A percentile compares a stretch with the other conserved stretches of the same genome.
Evolutionary conservation across 768 basidiomycete genomes (phyloP).

Genomic region (Tylopilus subfusipes): DNA sequence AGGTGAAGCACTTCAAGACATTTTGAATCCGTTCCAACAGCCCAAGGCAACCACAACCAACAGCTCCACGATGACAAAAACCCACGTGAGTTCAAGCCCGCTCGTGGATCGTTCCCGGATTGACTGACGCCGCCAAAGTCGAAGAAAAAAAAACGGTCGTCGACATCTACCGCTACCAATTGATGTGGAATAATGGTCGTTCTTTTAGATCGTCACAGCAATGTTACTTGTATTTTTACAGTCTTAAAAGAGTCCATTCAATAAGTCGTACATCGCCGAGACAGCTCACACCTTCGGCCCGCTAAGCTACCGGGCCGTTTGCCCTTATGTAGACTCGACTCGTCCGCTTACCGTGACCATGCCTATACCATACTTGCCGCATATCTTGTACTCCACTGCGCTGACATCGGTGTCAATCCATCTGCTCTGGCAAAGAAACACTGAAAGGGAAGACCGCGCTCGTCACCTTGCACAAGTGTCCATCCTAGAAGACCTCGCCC

Average conservation of each 20-base stretch:
- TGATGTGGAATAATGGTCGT: constrained; percentile 3
- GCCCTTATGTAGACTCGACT: neutral
- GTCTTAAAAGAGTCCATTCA: neutral
- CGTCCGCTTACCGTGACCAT: constrained; percentile 7
- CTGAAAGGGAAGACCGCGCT: constrained; percentile 50
- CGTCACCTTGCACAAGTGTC: constrained; percentile 55
- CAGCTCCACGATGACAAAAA: constrained; percentile 12
- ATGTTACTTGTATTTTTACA: neutral
- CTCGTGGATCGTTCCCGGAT: neutral
- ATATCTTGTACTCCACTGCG: constrained; percentile 61
- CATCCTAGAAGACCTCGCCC: constrained; percentile 57
- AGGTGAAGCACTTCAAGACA: constrained; percentile 17
- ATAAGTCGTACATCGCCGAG: neutral
- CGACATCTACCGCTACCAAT: neutral
- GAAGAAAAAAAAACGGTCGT: constrained; percentile 19
- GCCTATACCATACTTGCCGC: constrained; percentile 50
- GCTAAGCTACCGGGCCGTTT: neutral
- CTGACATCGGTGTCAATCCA: constrained; percentile 68
- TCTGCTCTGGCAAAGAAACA: constrained; percentile 51
- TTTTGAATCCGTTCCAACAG: constrained; percentile 20
- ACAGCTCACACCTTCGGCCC: neutral
- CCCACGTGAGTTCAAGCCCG: constrained; percentile 10
- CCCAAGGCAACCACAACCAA: neutral
- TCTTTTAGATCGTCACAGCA: neutral
- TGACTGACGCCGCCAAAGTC: constrained; percentile 9